phyloP scores from a whole-genome alignment of 257 asterid species.

The Solanum sejunctum region DNA sequence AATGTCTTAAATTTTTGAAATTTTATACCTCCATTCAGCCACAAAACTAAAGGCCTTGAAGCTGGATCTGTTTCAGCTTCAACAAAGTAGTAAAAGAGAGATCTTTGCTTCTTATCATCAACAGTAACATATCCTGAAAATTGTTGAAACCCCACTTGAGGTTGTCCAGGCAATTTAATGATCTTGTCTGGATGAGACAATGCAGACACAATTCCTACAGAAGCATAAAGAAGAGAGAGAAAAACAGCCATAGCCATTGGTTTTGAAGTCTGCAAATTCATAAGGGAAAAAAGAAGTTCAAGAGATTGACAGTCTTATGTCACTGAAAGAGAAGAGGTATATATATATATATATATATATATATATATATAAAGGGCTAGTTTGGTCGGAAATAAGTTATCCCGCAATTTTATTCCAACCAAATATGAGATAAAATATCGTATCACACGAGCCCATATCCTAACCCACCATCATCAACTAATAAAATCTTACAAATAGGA shows the following conservation, averaged over 20 bases:
- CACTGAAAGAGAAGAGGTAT: not conserved
- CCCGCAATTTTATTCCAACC: too few species aligned
- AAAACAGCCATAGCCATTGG: constrained; percentile 13
- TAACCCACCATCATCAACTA: too few species aligned
- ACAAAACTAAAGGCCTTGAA: constrained; percentile 50
- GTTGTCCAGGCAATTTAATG: constrained; percentile 50
- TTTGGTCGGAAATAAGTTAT: too few species aligned
- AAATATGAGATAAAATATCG: too few species aligned
- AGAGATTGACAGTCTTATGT: not conserved
- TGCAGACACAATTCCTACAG: constrained; percentile 9
- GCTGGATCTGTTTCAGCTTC: constrained; percentile 45
- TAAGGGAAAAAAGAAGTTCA: not conserved
- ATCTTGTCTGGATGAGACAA: constrained; percentile 43
- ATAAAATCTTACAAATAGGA: too few species aligned
- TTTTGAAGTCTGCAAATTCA: constrained; percentile 1
- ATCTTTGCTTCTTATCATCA: constrained; percentile 34
- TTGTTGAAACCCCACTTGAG: constrained; percentile 45
- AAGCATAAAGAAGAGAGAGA: constrained; percentile 21
- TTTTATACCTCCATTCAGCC: constrained; percentile 62
- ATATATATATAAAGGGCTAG: not conserved
- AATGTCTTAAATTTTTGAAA: not conserved
- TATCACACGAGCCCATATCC: too few species aligned
- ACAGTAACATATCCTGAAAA: constrained; percentile 57
- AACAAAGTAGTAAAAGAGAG: constrained; percentile 56
- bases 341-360: not conserved